Evolutionary conservation across 345 rosid species (phyloP).

Genomic region (Anacardium occidentale): DNA sequence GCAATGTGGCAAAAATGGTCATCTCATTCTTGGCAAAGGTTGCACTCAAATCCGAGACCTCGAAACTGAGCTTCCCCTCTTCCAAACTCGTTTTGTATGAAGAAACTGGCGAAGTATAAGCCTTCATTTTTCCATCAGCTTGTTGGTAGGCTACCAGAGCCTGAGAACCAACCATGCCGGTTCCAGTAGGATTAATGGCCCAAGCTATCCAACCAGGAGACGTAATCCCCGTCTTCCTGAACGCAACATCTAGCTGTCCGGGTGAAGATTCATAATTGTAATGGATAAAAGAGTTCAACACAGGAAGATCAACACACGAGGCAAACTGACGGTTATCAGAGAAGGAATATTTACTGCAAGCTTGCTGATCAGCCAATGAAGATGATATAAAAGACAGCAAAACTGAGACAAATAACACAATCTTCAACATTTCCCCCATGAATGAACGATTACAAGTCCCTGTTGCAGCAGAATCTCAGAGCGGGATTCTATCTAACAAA

Average conservation of each 20-base stretch:
- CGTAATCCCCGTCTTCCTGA: slow-evolving; percentile 53
- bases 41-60: slow-evolving; percentile 59
- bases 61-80: slow-evolving; percentile 62
- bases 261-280: slow-evolving; percentile 62
- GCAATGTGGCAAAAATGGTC: slow-evolving; percentile 62
- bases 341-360: slow-evolving; percentile 62
- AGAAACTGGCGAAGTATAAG: slow-evolving; percentile 62
- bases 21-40: slow-evolving; percentile 55
- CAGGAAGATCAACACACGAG: slow-evolving; percentile 78
- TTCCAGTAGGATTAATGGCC: slow-evolving; percentile 77
- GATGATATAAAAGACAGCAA: slow-evolving; percentile 23
- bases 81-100: slow-evolving; percentile 47
- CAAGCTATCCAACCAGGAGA: slow-evolving; percentile 74
- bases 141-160: slow-evolving; percentile 75
- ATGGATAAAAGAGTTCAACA: slow-evolving; percentile 63
- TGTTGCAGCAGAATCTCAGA: no score
- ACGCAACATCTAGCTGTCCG: slow-evolving; percentile 61
- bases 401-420: slow-evolving; percentile 15
- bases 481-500: not conserved
- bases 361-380: slow-evolving; percentile 38
- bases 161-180: slow-evolving; percentile 77
- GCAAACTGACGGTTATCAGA: slow-evolving; percentile 52
- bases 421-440: not conserved
- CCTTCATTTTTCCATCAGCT: slow-evolving; percentile 54
- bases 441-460: not conserved